Conservation (phyloP, 306 rosid species). For the Citrullus colocynthis region DNA sequence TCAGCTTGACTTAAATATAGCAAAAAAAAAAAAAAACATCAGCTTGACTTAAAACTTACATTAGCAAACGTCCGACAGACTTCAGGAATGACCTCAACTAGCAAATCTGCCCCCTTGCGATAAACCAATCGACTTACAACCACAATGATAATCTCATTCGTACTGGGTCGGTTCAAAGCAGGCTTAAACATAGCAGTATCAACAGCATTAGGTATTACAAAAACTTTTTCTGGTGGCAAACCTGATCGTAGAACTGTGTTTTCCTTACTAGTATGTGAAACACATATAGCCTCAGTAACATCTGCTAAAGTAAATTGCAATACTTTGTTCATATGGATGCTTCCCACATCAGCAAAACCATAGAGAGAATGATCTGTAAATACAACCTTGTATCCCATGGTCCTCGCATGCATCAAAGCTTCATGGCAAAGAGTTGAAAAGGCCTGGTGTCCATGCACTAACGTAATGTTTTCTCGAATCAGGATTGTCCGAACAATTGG, state of each 20-base stretch:
- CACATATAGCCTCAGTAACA: conserved; percentile 89
- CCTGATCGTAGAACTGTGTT: conserved; percentile 85
- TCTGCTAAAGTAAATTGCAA: conserved; percentile 88
- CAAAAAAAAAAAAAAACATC: background rate
- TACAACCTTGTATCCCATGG: conserved; percentile 83
- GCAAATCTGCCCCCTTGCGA: conserved; percentile 85
- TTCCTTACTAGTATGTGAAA: conserved; percentile 93
- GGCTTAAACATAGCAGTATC: conserved; percentile 97
- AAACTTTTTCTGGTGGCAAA: conserved; percentile 80
- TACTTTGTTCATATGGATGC: conserved; percentile 98
- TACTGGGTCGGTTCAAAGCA: conserved; percentile 38
- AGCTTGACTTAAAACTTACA: conserved; percentile 32
- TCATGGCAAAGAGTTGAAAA: conserved; percentile 91
- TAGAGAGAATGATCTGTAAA: conserved; percentile 89
- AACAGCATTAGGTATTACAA: conserved; percentile 84
- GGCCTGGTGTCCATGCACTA: conserved; percentile 93
- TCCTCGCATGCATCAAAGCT: conserved; percentile 76
- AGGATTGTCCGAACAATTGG: conserved; percentile 75
- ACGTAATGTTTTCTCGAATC: conserved; percentile 61
- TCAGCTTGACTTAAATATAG: background rate
- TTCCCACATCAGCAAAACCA: conserved; percentile 82
- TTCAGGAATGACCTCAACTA: conserved; percentile 93
- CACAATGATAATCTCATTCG: conserved; percentile 51
- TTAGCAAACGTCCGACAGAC: conserved; percentile 58
- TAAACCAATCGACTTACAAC: conserved; percentile 89